Evolutionary conservation across 164 flowering plant species (phyloP).

Genomic region (Hamamelis virginiana): DNA sequence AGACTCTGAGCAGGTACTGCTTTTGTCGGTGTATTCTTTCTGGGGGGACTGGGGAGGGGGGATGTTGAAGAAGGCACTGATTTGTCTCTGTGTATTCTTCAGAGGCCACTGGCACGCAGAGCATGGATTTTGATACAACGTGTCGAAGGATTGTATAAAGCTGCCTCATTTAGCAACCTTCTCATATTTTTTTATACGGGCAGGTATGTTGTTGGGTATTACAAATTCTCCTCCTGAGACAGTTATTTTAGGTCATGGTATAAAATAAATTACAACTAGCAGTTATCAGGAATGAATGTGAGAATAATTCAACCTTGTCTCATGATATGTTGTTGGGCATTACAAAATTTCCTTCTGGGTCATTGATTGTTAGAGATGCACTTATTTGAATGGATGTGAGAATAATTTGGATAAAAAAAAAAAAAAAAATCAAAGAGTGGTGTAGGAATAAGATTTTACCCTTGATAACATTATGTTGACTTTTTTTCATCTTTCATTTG

Average conservation of each 20-base stretch:
- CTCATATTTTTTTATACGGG: constrained; percentile 86
- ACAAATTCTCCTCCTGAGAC: too few relatives aligned
- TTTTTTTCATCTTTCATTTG: not conserved
- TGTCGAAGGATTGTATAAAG: constrained; percentile 82
- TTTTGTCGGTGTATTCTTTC: constrained; percentile 7
- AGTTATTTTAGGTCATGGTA: not conserved
- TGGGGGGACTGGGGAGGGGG: not conserved
- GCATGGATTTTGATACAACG: constrained; percentile 79
- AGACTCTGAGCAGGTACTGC: constrained; percentile 77
- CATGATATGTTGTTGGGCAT: too few relatives aligned
- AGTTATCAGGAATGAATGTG: not conserved
- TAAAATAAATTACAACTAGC: not conserved
- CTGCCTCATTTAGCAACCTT: constrained; percentile 84
- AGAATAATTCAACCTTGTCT: too few relatives aligned
- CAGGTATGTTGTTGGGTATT: constrained; percentile 46
- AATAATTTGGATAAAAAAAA: too few relatives aligned
- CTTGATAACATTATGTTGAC: not conserved
- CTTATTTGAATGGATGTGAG: not conserved
- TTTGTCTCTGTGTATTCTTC: constrained; percentile 19
- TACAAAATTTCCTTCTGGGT: too few relatives aligned
- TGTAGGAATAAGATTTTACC: too few relatives aligned
- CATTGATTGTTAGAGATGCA: too few relatives aligned
- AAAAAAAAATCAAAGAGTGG: too few relatives aligned
- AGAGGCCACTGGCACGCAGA: constrained; percentile 82
- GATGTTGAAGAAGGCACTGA: constrained; percentile 11